Percentiles rank a stretch among this genome's conserved stretches.
These are phyloP conservation scores for Cerrena zonata DNA, from an alignment of 1,284 basidiomycete genomes.

Conservation along the genomic window DNA sequence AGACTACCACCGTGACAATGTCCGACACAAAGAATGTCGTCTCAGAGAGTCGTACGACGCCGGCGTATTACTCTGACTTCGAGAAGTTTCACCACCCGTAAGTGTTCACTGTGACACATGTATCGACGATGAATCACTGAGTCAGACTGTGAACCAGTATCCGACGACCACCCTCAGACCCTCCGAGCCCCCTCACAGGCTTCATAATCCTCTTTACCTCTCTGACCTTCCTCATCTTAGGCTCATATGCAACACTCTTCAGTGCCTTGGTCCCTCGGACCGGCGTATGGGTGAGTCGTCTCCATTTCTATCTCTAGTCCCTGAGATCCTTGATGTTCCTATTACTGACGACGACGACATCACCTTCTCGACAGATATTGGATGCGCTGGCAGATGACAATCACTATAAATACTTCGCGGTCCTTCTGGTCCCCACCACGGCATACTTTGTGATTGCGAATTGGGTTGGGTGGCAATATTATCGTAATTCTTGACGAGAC, in stretches of 20 bases:
- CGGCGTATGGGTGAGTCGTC: constrained; percentile 41
- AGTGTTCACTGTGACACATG: neutral
- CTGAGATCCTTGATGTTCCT: neutral
- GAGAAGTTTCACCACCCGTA: neutral
- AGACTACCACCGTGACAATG: too few relatives aligned
- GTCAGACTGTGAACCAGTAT: neutral
- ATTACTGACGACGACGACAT: neutral
- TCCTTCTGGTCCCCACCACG: constrained; percentile 75
- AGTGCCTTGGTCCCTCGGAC: constrained; percentile 57
- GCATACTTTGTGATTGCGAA: constrained; percentile 91
- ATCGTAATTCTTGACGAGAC: constrained; percentile 65
- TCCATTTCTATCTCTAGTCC: neutral
- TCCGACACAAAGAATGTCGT: too few relatives aligned
- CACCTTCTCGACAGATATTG: constrained; percentile 41
- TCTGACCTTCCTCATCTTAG: constrained; percentile 48
- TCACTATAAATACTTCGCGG: constrained; percentile 84
- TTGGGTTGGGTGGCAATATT: constrained; percentile 96
- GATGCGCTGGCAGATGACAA: constrained; percentile 61
- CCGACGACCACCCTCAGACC: neutral
- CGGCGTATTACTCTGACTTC: too few relatives aligned
- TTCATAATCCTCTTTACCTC: constrained; percentile 46
- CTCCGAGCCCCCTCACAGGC: constrained; percentile 32
- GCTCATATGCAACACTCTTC: constrained; percentile 59
- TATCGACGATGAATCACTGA: neutral
- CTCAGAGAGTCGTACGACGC: too few relatives aligned